Percentiles rank a stretch among this genome's conserved stretches.
phyloP scores from a whole-genome alignment of 148 eudicot species.

The Silene latifolia region DNA sequence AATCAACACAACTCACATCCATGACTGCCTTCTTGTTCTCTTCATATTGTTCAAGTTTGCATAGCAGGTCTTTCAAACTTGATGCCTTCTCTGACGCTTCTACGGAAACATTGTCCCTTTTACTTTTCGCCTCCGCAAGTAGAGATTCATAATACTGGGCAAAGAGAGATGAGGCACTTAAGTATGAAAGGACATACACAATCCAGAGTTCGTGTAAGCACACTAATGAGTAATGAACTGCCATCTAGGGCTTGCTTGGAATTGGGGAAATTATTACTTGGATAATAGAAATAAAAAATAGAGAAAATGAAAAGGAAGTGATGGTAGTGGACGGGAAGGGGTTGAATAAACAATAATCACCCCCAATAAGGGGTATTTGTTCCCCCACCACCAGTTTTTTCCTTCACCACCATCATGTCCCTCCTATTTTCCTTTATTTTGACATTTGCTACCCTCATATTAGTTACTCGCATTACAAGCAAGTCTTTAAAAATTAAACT shows the following conservation, averaged over 20 bases:
- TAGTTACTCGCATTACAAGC: neutral
- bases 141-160: constrained; percentile 74
- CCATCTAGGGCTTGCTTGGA: neutral
- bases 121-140: constrained; percentile 65
- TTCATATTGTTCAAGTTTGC: constrained; percentile 40
- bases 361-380: too few relatives aligned
- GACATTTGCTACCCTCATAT: neutral
- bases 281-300: too few relatives aligned
- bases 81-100: constrained; percentile 59
- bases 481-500: neutral
- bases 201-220: constrained; percentile 6
- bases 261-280: too few relatives aligned
- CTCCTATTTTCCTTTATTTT: too few relatives aligned
- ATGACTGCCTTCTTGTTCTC: constrained; percentile 49
- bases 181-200: neutral
- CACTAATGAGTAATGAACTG: neutral
- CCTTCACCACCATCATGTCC: too few relatives aligned
- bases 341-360: too few relatives aligned
- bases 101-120: constrained; percentile 42
- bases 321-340: too few relatives aligned
- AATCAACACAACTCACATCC: constrained; percentile 35
- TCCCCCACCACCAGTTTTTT: too few relatives aligned
- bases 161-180: constrained; percentile 5
- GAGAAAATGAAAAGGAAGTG: too few relatives aligned
- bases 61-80: constrained; percentile 54